Percentiles rank a stretch among this genome's conserved stretches.
Evolutionary conservation across 169 alveolate species (phyloP).

Genomic region (Amoebophrya sp.): DNA sequence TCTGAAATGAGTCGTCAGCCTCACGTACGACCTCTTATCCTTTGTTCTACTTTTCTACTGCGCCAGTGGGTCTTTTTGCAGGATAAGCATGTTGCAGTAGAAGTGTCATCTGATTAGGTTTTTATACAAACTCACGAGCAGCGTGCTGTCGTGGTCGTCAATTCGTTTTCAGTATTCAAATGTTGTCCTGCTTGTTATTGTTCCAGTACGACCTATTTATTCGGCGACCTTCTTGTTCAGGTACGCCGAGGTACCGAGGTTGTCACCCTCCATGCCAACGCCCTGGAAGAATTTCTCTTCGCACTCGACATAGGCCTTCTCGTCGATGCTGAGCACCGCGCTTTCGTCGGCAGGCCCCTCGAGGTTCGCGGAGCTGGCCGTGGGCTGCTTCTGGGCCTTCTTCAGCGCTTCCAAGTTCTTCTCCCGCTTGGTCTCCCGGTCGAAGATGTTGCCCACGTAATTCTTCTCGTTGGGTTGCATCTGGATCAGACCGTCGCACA

Average conservation of each 20-base stretch:
- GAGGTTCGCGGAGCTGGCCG: neutral
- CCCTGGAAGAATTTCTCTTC: constrained; percentile 8
- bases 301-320: constrained; percentile 16
- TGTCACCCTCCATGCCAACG: constrained; percentile 13
- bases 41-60: no score
- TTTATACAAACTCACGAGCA: no score
- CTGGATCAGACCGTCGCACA: neutral
- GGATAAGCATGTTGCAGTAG: no score
- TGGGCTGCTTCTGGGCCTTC: constrained; percentile 1
- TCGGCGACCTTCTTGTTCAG: constrained; percentile 4
- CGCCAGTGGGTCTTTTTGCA: no score
- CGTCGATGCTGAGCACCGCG: neutral
- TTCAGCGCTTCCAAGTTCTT: constrained; percentile 13
- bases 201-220: no score
- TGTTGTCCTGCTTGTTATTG: no score
- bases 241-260: neutral
- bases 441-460: neutral
- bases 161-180: no score
- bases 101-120: no score
- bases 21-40: no score
- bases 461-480: neutral
- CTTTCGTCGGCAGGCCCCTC: neutral
- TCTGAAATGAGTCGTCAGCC: no score
- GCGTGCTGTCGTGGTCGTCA: no score
- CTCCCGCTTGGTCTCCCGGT: constrained; percentile 15